phyloP scores from a whole-genome alignment of 495 filamentous ascomycete genomes.

The Aspergillus nanangensis region DNA sequence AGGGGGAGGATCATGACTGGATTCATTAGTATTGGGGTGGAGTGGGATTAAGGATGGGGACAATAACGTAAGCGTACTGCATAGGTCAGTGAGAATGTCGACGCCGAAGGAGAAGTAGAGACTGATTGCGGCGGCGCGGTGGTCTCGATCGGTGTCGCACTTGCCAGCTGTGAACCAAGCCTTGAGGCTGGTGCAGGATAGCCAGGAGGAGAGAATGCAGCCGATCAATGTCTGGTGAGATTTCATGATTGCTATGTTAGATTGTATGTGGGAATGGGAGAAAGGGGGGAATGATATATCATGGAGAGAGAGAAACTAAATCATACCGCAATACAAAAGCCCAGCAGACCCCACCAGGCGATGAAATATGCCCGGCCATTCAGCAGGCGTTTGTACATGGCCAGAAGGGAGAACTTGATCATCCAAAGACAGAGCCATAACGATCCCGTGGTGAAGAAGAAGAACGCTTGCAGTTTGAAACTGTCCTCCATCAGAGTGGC shows the following conservation, averaged over 20 bases:
- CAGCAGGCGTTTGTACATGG: constrained; percentile 37
- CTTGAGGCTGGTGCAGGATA: constrained; percentile 29
- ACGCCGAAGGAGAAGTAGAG: constrained; percentile 38
- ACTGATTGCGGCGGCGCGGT: constrained; percentile 28
- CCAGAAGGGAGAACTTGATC: constrained; percentile 41
- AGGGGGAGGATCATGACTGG: constrained; percentile 49
- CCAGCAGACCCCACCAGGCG: constrained; percentile 35
- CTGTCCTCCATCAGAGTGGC: constrained; percentile 19
- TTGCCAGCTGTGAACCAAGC: constrained; percentile 35
- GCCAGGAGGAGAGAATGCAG: constrained; percentile 32
- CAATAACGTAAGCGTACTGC: constrained; percentile 23
- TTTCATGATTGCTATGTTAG: too few species aligned
- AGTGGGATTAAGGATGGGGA: constrained; percentile 47
- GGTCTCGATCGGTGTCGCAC: constrained; percentile 27
- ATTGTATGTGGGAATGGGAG: neutral
- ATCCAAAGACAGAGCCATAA: constrained; percentile 45
- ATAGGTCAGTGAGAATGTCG: constrained; percentile 41
- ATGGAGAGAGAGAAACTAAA: too few species aligned
- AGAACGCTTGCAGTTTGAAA: constrained; percentile 25
- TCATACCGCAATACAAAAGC: constrained; percentile 32
- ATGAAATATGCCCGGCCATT: constrained; percentile 14
- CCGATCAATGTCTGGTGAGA: constrained; percentile 26
- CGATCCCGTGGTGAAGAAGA: constrained; percentile 38
- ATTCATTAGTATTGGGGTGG: constrained; percentile 12
- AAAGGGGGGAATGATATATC: neutral